Evolutionary conservation across 2,329 filamentous ascomycete species (phyloP), one percentile per base, ranked within the genome.

Genomic region (Ceratocystis albifundus): DNA sequence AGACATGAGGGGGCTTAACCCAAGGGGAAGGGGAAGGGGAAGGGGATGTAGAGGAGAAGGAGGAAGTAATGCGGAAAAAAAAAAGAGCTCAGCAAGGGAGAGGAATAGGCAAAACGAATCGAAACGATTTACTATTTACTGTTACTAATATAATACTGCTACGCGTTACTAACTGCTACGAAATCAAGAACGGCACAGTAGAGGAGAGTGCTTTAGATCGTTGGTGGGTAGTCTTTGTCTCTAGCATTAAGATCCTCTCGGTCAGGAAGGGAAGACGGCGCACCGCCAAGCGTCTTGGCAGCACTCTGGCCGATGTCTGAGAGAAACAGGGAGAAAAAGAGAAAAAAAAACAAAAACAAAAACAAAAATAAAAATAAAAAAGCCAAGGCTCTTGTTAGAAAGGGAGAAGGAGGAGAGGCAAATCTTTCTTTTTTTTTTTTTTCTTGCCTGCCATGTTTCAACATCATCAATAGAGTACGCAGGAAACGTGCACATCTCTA

Each of bases 251-350:
- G 22, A 57, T 57, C 53, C 53, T 57, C 15, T 30, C 6, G 5
- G 22, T 15, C 28, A 28, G 20, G 12, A 57, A 57, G 53, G 20
- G 22, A 57, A 57, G 53, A 28, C 28, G 53, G n/a, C n/a, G n/a
- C n/a, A n/a, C n/a, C n/a, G 53, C 53, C 53, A 57, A 57, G 53
- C 22, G 22, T 28, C 53, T 57, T 57, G 53, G 53, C 53, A 57
- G 15, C 28, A 17, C 30, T 28, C 30, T 25, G 10, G 53, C 53
- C 22, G 53, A 28, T 3, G 28, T n/a, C 53, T 57, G 36, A 57
- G n/a, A 30, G 22, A 57, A 15, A 22, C 8, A 7, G 53, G 17
- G 22, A 25, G 4, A 28, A 57, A 17, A 30, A 15, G 32, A 2
- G 8, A 17, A 28, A 53, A 53, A 53, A 53, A 22, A n/a, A n/a